phyloP scores from a whole-genome alignment of 768 basidiomycete genomes.

The Cytidiella melzeri region DNA sequence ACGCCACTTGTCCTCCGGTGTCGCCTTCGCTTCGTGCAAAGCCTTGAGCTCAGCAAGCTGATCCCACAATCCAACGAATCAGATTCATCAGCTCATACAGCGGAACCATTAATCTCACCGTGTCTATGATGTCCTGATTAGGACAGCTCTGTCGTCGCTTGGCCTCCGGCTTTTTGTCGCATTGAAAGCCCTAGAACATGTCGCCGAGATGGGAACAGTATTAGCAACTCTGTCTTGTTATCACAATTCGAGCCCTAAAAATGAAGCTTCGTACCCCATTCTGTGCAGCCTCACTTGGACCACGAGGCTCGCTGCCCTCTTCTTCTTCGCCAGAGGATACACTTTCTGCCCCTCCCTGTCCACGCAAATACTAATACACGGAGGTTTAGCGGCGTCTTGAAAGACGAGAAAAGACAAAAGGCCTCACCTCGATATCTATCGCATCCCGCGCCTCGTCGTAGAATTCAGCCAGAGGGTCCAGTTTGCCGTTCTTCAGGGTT shows the following conservation, averaged over 20 bases:
- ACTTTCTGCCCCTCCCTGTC: background rate
- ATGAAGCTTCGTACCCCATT: background rate
- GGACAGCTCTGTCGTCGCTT: constrained; percentile 30
- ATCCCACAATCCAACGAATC: background rate
- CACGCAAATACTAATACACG: background rate
- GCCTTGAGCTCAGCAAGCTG: constrained; percentile 64
- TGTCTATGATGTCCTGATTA: constrained; percentile 73
- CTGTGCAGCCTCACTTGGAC: background rate
- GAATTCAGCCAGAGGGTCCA: constrained; percentile 61
- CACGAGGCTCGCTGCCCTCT: background rate
- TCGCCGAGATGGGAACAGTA: constrained; percentile 6
- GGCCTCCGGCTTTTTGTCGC: constrained; percentile 43
- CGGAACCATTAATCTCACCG: constrained; percentile 33
- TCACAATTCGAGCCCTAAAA: background rate
- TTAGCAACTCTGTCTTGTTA: background rate
- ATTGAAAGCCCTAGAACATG: constrained; percentile 52
- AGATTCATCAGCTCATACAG: background rate
- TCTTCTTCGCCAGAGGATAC: background rate
- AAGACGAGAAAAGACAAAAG: background rate
- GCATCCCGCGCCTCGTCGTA: constrained; percentile 53
- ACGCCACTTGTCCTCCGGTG: constrained; percentile 63
- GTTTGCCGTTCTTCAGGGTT: background rate
- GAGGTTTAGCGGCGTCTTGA: background rate
- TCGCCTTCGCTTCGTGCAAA: constrained; percentile 55
- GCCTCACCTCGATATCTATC: constrained; percentile 27